Conservation (phyloP, 306 rosid genomes). For the Lathyrus sativus region DNA sequence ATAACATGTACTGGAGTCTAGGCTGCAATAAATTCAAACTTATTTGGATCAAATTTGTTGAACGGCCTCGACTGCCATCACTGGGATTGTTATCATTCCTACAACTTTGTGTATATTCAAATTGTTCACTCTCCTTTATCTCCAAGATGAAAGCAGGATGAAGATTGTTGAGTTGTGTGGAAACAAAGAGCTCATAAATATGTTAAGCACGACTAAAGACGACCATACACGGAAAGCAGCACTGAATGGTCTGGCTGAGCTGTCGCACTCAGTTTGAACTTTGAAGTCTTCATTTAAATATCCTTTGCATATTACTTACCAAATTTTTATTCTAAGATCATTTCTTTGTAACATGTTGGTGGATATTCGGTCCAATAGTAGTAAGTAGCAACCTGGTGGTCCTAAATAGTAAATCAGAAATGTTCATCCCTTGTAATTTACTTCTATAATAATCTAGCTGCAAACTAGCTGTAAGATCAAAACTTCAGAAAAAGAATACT, state of each 20-base stretch:
- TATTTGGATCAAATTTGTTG: too few species aligned
- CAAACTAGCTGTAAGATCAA: slow-evolving; percentile 8
- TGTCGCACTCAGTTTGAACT: slow-evolving; percentile 76
- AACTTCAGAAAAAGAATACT: slow-evolving; percentile 18
- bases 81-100: too few species aligned
- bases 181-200: slow-evolving; percentile 63
- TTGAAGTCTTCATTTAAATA: slow-evolving; percentile 12
- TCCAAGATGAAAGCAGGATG: slow-evolving; percentile 71
- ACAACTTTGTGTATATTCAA: slow-evolving; percentile 22
- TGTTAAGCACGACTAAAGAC: slow-evolving; percentile 77
- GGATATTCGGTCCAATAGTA: slow-evolving; percentile 17
- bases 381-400: slow-evolving; percentile 4
- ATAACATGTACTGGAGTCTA: too few species aligned
- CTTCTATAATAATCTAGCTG: slow-evolving; percentile 18
- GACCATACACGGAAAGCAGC: slow-evolving; percentile 89
- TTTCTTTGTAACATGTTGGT: neutral
- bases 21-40: too few species aligned
- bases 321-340: neutral
- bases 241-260: slow-evolving; percentile 67
- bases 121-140: slow-evolving; percentile 25
- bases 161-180: too few species aligned
- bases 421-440: slow-evolving; percentile 2
- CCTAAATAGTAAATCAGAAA: slow-evolving; percentile 16
- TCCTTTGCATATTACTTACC: neutral
- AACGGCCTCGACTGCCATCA: too few species aligned